Conservation (phyloP, 2,329 filamentous ascomycete species). For the Penicillium sp. region DNA sequence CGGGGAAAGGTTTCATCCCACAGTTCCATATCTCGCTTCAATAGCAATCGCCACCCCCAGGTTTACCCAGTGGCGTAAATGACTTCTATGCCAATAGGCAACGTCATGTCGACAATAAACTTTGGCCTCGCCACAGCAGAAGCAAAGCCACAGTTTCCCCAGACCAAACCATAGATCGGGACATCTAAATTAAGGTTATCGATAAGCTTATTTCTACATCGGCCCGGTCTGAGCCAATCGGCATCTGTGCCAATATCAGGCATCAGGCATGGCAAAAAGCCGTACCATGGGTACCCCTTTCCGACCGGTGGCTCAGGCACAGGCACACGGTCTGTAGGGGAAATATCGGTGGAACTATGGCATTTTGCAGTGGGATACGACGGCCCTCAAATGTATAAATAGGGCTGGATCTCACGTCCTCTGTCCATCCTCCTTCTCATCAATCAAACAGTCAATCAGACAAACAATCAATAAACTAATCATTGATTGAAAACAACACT, state of each 20-base stretch:
- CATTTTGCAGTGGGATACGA: neutral
- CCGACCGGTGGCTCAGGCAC: neutral
- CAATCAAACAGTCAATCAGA: slow-evolving; percentile 5
- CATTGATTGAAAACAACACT: neutral
- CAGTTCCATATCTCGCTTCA: neutral
- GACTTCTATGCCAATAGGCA: neutral
- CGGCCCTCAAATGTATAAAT: slow-evolving; percentile 7
- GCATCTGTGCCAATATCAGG: neutral
- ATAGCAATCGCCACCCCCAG: neutral
- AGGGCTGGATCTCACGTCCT: neutral
- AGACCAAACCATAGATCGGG: neutral
- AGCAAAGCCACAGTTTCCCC: slow-evolving; percentile 3
- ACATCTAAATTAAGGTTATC: neutral
- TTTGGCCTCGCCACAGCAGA: neutral
- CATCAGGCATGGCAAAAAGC: neutral
- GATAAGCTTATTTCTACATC: neutral
- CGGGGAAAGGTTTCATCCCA: neutral
- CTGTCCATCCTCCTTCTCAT: slow-evolving; percentile 6
- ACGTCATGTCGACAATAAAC: neutral
- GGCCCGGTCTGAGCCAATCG: neutral
- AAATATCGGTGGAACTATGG: slow-evolving; percentile 11
- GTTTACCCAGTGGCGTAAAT: neutral
- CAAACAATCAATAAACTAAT: slow-evolving; percentile 9
- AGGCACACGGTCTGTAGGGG: neutral
- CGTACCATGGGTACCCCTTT: slow-evolving; percentile 1